Evolutionary conservation across 495 filamentous ascomycete genomes (phyloP).

Genomic region (Hypoxylon cercidicola): DNA sequence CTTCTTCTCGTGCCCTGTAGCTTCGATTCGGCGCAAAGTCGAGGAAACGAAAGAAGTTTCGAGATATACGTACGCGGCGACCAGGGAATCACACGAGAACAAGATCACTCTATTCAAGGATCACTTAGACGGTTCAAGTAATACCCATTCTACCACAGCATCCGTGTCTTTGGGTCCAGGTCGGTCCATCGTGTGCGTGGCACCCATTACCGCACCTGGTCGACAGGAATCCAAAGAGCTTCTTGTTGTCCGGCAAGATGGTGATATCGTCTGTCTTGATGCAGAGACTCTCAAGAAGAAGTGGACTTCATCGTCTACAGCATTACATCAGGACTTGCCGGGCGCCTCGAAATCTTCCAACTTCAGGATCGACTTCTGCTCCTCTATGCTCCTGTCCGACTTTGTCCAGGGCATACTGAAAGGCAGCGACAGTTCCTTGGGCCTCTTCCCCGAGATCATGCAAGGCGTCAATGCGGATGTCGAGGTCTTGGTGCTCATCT

Average conservation of each 20-base stretch:
- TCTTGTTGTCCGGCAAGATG: constrained; percentile 52
- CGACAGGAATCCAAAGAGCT: constrained; percentile 38
- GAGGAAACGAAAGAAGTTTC: constrained; percentile 61
- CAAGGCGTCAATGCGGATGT: constrained; percentile 45
- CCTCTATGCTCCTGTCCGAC: constrained; percentile 49
- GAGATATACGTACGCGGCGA: constrained; percentile 77
- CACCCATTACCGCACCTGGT: constrained; percentile 12
- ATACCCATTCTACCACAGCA: constrained; percentile 53
- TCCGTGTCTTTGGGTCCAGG: constrained; percentile 34
- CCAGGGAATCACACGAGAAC: constrained; percentile 47
- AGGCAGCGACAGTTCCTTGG: constrained; percentile 50
- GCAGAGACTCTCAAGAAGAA: constrained; percentile 53
- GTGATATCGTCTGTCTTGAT: constrained; percentile 51
- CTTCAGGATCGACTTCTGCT: constrained; percentile 54
- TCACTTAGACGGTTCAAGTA: constrained; percentile 68
- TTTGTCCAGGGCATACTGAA: constrained; percentile 57
- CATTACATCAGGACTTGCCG: constrained; percentile 52
- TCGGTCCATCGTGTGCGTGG: constrained; percentile 39
- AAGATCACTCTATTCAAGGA: constrained; percentile 68
- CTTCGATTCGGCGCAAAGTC: constrained; percentile 73
- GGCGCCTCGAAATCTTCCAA: constrained; percentile 32
- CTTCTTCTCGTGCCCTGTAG: constrained; percentile 78
- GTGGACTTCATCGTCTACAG: constrained; percentile 50
- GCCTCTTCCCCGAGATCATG: constrained; percentile 48
- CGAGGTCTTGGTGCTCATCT: constrained; percentile 60